These are phyloP conservation scores for Aspergillus sparsus DNA, from an alignment of 495 filamentous ascomycete genomes.

Conservation along the genomic window DNA sequence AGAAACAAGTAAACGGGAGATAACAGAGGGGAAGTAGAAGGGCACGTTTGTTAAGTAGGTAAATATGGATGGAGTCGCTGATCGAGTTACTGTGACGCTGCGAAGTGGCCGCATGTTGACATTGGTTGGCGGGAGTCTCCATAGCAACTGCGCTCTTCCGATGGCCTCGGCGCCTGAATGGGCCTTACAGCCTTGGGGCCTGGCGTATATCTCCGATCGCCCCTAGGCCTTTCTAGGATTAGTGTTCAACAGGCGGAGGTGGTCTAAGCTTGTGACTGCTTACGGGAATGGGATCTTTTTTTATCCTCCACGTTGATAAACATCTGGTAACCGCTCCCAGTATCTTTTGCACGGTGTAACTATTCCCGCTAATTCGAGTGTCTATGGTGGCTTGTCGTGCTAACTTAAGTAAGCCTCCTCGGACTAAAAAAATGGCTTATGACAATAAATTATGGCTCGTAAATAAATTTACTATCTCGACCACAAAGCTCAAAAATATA, in stretches of 20 bases:
- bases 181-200: slow-evolving; percentile 26
- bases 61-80: slow-evolving; percentile 6
- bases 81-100: neutral
- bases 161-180: slow-evolving; percentile 19
- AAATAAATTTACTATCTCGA: too few relatives aligned
- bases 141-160: slow-evolving; percentile 34
- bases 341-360: neutral
- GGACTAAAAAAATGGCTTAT: too few relatives aligned
- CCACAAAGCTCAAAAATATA: too few relatives aligned
- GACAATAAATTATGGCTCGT: too few relatives aligned
- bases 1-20: slow-evolving; percentile 8
- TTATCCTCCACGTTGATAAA: slow-evolving; percentile 9
- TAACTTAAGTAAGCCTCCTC: too few relatives aligned
- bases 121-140: slow-evolving; percentile 38
- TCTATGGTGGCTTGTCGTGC: too few relatives aligned
- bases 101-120: slow-evolving; percentile 32
- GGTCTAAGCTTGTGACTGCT: slow-evolving; percentile 25
- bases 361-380: too few relatives aligned
- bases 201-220: slow-evolving; percentile 29
- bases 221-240: slow-evolving; percentile 30
- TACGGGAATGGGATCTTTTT: slow-evolving; percentile 13
- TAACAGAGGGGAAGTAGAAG: slow-evolving; percentile 19
- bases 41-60: slow-evolving; percentile 21
- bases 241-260: slow-evolving; percentile 24
- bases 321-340: neutral